Percentiles rank a stretch among this genome's conserved stretches.
Conservation (phyloP, 768 basidiomycete genomes). For the Collybia sordida region DNA sequence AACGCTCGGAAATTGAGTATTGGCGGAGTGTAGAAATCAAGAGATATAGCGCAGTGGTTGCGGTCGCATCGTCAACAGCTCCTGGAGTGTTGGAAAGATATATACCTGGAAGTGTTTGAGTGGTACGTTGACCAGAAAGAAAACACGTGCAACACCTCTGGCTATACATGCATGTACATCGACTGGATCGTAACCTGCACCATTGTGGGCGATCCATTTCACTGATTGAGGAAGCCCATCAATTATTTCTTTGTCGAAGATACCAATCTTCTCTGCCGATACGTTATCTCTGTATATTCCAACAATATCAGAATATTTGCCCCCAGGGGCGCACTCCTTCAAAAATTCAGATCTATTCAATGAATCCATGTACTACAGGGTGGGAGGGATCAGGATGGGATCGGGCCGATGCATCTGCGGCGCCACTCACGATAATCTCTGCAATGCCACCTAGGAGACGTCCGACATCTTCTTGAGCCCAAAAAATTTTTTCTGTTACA, state of each 20-base stretch:
- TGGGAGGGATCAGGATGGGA: too few relatives aligned
- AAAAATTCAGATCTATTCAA: conserved; percentile 69
- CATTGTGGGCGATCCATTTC: conserved; percentile 90
- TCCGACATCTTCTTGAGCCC: conserved; percentile 77
- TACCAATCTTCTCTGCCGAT: conserved; percentile 63
- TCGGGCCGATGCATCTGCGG: not conserved
- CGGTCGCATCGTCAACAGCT: conserved; percentile 89
- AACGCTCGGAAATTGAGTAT: conserved; percentile 64
- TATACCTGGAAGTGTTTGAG: conserved; percentile 43
- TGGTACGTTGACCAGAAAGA: not conserved
- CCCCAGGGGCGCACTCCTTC: conserved; percentile 56
- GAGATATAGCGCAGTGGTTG: conserved; percentile 84
- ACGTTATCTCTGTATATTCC: conserved; percentile 81
- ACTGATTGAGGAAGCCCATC: conserved; percentile 62
- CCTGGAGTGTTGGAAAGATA: conserved; percentile 86
- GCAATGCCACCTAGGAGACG: conserved; percentile 65
- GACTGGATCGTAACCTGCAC: conserved; percentile 90
- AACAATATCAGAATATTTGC: conserved; percentile 70
- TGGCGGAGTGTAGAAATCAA: conserved; percentile 77
- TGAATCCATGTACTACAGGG: conserved; percentile 48
- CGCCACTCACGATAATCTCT: conserved; percentile 68
- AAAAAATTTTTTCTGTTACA: conserved; percentile 62
- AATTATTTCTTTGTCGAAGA: conserved; percentile 81
- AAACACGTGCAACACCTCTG: conserved; percentile 44
- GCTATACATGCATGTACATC: conserved; percentile 73